Evolutionary conservation across 129 eudicot species (phyloP).

Genomic region (Mikania micrantha): DNA sequence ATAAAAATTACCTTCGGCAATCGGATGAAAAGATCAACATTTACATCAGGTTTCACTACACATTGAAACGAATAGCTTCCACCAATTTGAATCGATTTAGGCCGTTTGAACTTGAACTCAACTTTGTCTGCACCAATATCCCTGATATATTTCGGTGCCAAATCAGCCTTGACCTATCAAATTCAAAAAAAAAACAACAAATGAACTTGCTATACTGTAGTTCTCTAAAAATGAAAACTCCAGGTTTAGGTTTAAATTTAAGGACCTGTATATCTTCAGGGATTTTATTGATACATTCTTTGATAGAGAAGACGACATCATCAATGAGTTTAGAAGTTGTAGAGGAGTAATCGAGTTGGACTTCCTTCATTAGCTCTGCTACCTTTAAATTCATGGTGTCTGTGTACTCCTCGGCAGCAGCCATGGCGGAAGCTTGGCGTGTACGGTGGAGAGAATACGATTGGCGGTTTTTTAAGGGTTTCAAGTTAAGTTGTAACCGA

Average conservation of each 20-base stretch:
- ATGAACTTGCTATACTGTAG: neutral
- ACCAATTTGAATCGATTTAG: slow-evolving; percentile 52
- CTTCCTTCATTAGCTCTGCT: slow-evolving; percentile 72
- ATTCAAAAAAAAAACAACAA: neutral
- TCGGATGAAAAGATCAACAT: slow-evolving; percentile 60
- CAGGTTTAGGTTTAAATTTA: slow-evolving; percentile 33
- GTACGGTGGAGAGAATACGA: slow-evolving; percentile 16
- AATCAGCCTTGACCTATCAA: slow-evolving; percentile 62
- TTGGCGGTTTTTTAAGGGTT: slow-evolving; percentile 20
- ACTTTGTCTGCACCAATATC: slow-evolving; percentile 92
- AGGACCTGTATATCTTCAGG: slow-evolving; percentile 61
- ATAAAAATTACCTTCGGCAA: slow-evolving; percentile 77
- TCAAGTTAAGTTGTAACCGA: neutral
- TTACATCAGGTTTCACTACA: slow-evolving; percentile 64
- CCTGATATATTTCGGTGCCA: slow-evolving; percentile 70
- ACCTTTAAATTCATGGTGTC: slow-evolving; percentile 54
- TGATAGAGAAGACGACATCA: slow-evolving; percentile 46
- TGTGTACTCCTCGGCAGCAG: slow-evolving; percentile 28
- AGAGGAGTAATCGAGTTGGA: slow-evolving; percentile 55
- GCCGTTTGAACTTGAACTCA: slow-evolving; percentile 74
- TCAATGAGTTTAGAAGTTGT: slow-evolving; percentile 35
- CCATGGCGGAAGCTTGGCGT: slow-evolving; percentile 20
- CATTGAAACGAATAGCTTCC: slow-evolving; percentile 77
- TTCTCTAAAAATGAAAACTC: neutral
- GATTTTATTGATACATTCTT: slow-evolving; percentile 40